phyloP scores from a whole-genome alignment of 1,139 yeast genomes.

The Blastobotrys apis region DNA sequence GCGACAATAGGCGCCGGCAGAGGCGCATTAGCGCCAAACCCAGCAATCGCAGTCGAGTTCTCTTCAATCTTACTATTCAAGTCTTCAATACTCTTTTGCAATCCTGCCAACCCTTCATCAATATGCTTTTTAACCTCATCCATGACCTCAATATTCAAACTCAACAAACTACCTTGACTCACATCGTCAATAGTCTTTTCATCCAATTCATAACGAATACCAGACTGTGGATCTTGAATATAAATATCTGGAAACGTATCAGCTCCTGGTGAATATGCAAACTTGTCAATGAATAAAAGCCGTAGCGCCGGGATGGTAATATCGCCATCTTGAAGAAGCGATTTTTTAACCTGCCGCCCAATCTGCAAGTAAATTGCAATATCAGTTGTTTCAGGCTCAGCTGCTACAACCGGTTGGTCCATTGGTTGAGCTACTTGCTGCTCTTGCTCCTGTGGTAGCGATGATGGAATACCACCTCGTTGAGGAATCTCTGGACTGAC shows the following conservation, averaged over 20 bases:
- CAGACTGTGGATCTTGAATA: conserved; percentile 56
- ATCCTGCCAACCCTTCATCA: conserved; percentile 31
- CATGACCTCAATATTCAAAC: conserved; percentile 44
- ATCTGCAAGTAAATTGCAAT: conserved; percentile 49
- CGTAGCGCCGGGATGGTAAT: conserved; percentile 60
- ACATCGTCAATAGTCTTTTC: conserved; percentile 60
- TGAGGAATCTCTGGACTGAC: conserved; percentile 11
- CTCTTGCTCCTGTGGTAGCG: not conserved
- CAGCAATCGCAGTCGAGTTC: conserved; percentile 19
- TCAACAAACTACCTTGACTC: conserved; percentile 54
- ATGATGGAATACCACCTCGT: conserved; percentile 2
- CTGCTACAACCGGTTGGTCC: not conserved
- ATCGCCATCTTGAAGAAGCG: conserved; percentile 45
- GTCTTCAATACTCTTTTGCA: conserved; percentile 34
- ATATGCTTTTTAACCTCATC: conserved; percentile 35
- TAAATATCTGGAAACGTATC: conserved; percentile 78
- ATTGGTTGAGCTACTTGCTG: not conserved
- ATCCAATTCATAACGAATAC: conserved; percentile 75
- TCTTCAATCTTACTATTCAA: conserved; percentile 38
- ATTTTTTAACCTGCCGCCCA: conserved; percentile 61
- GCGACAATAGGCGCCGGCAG: no score
- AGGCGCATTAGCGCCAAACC: not conserved
- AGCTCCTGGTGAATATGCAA: conserved; percentile 73
- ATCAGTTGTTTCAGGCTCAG: not conserved
- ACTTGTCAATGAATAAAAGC: conserved; percentile 76